Evolutionary conservation across 306 rosid genomes (phyloP).

Genomic region (Neltuma alba): DNA sequence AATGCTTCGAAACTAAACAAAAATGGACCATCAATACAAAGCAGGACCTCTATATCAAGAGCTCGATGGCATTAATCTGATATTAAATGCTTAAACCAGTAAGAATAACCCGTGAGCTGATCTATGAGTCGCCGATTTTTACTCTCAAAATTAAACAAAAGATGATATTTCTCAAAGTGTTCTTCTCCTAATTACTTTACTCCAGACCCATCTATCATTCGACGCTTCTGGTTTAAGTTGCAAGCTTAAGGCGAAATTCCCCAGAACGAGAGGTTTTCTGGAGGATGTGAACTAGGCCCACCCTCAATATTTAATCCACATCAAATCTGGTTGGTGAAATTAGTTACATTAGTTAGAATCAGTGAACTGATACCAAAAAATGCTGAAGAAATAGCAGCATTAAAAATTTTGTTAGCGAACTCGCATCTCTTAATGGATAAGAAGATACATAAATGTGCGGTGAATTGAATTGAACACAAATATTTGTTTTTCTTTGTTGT

Average conservation of each 20-base stretch:
- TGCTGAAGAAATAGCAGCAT: neutral
- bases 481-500: neutral
- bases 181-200: neutral
- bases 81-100: neutral
- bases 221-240: neutral
- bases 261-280: neutral
- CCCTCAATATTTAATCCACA: neutral
- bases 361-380: neutral
- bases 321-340: neutral
- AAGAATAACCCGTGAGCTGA: neutral
- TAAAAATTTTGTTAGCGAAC: neutral
- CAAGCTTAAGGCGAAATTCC: neutral
- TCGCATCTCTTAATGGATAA: neutral
- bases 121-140: neutral
- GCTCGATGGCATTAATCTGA: neutral
- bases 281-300: neutral
- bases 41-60: constrained; percentile 1
- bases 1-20: constrained; percentile 17
- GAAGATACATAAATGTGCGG: neutral
- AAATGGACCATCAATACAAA: constrained; percentile 17
- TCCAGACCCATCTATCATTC: neutral
- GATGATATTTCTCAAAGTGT: neutral
- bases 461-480: neutral
- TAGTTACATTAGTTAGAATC: neutral
- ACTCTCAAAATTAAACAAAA: neutral